Evolutionary conservation across 306 rosid genomes (phyloP).

Genomic region (Pachyrhizus erosus): DNA sequence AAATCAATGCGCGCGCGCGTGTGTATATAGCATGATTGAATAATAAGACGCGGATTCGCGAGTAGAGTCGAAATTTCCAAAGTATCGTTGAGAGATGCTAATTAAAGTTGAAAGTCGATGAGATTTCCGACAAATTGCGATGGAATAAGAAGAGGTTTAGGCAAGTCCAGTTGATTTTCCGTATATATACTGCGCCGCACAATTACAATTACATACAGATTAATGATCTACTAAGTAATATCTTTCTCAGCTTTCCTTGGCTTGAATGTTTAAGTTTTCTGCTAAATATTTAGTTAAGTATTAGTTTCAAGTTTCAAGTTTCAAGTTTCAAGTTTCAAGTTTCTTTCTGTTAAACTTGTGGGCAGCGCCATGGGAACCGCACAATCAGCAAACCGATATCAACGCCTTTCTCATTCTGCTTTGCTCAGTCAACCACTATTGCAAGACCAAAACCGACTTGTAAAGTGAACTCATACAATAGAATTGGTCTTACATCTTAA

Average conservation of each 20-base stretch:
- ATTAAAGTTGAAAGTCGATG: background rate
- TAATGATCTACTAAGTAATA: too few species aligned
- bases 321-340: too few species aligned
- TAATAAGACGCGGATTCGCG: too few species aligned
- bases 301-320: too few species aligned
- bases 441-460: background rate
- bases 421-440: background rate
- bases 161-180: background rate
- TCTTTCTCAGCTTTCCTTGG: too few species aligned
- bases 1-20: too few species aligned
- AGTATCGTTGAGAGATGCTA: background rate
- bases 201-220: too few species aligned
- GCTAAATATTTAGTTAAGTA: too few species aligned
- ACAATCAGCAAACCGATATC: slow-evolving; percentile 9
- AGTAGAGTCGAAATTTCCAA: background rate
- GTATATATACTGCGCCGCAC: background rate
- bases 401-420: background rate
- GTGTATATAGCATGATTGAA: too few species aligned
- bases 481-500: background rate
- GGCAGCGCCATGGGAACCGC: slow-evolving; percentile 11
- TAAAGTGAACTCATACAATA: too few species aligned
- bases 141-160: background rate
- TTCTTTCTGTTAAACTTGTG: background rate
- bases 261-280: background rate
- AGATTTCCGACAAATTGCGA: background rate